A percentile compares a stretch with the other conserved stretches of the same genome.
These are phyloP conservation scores for Sphagnurus paluster DNA, from an alignment of 1,284 basidiomycete genomes.

Conservation along the genomic window DNA sequence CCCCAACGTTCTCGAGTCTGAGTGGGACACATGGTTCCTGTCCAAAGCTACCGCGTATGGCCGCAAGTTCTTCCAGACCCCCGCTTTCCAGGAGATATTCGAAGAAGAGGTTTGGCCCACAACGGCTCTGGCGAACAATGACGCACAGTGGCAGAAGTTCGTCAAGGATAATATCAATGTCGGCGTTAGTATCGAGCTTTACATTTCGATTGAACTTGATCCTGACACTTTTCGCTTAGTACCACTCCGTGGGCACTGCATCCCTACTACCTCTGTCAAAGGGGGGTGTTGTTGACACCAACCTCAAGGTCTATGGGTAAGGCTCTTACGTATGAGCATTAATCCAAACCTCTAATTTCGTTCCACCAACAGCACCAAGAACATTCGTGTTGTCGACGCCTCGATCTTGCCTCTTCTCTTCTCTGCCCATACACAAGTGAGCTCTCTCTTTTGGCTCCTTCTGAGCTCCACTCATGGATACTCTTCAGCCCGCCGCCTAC, in stretches of 20 bases:
- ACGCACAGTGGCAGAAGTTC: conserved; percentile 21
- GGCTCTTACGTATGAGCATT: neutral
- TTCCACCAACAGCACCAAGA: conserved; percentile 18
- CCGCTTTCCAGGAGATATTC: conserved; percentile 25
- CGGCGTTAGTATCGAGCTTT: conserved; percentile 16
- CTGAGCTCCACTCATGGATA: too few species aligned
- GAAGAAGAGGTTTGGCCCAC: conserved; percentile 27
- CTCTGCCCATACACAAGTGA: conserved; percentile 27
- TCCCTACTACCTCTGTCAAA: conserved; percentile 50
- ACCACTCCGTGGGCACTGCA: conserved; percentile 43
- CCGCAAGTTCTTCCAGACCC: conserved; percentile 26
- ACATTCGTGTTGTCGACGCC: conserved; percentile 26
- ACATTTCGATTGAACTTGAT: neutral
- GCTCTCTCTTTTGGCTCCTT: too few species aligned
- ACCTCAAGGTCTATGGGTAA: conserved; percentile 36
- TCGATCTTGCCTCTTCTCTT: conserved; percentile 27
- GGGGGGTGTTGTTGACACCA: conserved; percentile 56
- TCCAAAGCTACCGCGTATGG: conserved; percentile 27
- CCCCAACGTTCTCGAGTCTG: conserved; percentile 30
- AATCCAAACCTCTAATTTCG: neutral
- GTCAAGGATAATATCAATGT: conserved; percentile 20
- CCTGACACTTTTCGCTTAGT: conserved; percentile 9
- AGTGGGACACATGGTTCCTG: conserved; percentile 29
- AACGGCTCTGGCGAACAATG: conserved; percentile 12
- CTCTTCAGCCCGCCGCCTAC: too few species aligned